Conservation (phyloP, 2,329 filamentous ascomycete species). For the Talaromyces sp. region DNA sequence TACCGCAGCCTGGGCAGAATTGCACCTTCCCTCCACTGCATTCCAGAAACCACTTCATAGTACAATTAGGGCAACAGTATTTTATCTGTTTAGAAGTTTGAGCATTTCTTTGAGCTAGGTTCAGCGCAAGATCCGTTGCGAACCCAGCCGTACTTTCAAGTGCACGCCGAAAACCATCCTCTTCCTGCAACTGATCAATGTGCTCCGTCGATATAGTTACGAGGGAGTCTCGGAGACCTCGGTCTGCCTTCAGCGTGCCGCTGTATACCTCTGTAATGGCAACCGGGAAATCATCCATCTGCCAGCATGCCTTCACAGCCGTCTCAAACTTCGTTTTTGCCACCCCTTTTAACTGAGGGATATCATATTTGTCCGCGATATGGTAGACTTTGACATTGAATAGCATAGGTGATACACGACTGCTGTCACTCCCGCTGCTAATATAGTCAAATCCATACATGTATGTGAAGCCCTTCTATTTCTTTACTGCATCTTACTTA, state of each 20-base stretch:
- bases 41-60: not conserved
- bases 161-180: not conserved
- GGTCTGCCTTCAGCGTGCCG: too few relatives aligned
- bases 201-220: not conserved
- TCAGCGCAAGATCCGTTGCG: not conserved
- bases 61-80: not conserved
- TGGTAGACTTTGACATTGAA: constrained; percentile 27
- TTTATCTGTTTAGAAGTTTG: not conserved
- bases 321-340: constrained; percentile 24
- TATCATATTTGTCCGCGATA: constrained; percentile 27
- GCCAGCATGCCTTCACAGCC: too few relatives aligned
- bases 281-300: too few relatives aligned
- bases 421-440: constrained; percentile 20
- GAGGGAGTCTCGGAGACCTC: too few relatives aligned
- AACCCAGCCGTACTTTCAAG: not conserved
- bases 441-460: constrained; percentile 28
- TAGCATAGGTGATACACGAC: constrained; percentile 22
- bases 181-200: not conserved
- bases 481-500: too few relatives aligned
- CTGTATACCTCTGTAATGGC: too few relatives aligned
- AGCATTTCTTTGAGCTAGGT: not conserved
- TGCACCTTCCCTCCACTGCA: not conserved
- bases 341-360: constrained; percentile 22
- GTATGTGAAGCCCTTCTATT: not conserved
- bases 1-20: not conserved